A percentile compares a stretch with the other conserved stretches of the same genome.
phyloP scores from a whole-genome alignment of 768 basidiomycete species.

The Daedaleopsis nitida region DNA sequence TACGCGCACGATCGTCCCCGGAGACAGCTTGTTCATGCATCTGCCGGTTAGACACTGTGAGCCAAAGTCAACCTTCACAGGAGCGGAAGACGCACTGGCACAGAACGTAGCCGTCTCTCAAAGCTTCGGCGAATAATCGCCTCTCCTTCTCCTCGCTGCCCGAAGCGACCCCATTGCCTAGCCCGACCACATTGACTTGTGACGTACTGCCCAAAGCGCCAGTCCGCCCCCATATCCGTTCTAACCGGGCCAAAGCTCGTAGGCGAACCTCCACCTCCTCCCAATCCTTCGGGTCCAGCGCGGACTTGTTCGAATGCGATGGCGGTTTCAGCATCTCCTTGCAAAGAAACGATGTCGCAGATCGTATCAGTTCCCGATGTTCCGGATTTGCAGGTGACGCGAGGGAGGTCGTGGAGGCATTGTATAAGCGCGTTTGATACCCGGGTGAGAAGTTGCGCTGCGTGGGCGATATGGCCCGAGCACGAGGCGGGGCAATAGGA shows the following conservation, averaged over 20 bases:
- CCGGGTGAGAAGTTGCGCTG: constrained; percentile 31
- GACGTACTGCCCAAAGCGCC: constrained; percentile 47
- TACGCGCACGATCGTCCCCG: constrained; percentile 58
- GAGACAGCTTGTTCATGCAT: constrained; percentile 77
- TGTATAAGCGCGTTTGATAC: constrained; percentile 59
- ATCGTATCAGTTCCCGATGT: constrained; percentile 67
- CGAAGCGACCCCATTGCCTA: constrained; percentile 41
- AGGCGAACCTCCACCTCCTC: constrained; percentile 75
- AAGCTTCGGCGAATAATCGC: constrained; percentile 68
- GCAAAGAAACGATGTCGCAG: constrained; percentile 63
- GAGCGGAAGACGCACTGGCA: constrained; percentile 72
- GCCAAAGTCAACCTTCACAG: constrained; percentile 2
- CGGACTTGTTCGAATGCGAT: constrained; percentile 51
- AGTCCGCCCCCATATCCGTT: constrained; percentile 77
- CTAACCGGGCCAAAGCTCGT: constrained; percentile 61
- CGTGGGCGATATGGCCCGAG: constrained; percentile 36
- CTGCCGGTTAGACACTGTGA: constrained; percentile 37
- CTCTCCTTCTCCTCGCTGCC: constrained; percentile 78
- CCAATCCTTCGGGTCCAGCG: constrained; percentile 58
- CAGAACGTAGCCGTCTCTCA: constrained; percentile 83
- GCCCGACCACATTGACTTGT: constrained; percentile 34
- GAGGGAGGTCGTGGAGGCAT: constrained; percentile 61
- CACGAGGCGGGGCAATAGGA: constrained; percentile 46
- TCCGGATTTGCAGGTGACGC: constrained; percentile 50
- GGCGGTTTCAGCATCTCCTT: constrained; percentile 67